Evolutionary conservation across 2,329 filamentous ascomycete genomes (phyloP).

Genomic region (Colletotrichum eremochloae): DNA sequence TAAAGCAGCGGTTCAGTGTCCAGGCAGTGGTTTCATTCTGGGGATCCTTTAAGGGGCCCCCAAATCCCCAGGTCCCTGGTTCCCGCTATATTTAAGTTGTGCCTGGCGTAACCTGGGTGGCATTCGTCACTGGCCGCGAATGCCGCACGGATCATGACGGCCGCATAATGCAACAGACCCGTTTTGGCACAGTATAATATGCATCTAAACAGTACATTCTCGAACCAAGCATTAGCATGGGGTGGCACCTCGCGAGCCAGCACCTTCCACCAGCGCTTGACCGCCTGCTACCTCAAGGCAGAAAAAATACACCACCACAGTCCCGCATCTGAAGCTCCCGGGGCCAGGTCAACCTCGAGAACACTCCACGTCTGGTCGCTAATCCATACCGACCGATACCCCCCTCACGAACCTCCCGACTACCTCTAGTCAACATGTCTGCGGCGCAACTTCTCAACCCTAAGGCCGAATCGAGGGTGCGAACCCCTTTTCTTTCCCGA

Average conservation of each 20-base stretch:
- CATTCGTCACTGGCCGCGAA: conserved; percentile 16
- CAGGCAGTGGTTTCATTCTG: conserved; percentile 26
- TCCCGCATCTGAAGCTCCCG: conserved; percentile 42
- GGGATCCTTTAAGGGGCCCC: conserved; percentile 11
- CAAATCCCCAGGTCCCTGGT: conserved; percentile 24
- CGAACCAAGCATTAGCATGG: neutral
- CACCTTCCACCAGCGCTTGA: conserved; percentile 39
- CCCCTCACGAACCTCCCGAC: conserved; percentile 39
- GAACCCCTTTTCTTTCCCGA: conserved; percentile 52
- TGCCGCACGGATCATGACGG: conserved; percentile 12
- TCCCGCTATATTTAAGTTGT: conserved; percentile 3
- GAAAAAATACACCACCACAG: conserved; percentile 42
- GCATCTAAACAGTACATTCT: neutral
- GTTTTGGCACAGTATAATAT: neutral
- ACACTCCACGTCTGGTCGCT: conserved; percentile 41
- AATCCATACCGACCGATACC: conserved; percentile 40
- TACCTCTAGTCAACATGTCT: conserved; percentile 74
- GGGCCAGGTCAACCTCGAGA: conserved; percentile 40
- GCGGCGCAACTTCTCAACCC: conserved; percentile 98
- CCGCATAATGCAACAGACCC: neutral
- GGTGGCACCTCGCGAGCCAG: conserved; percentile 32
- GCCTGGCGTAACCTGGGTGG: neutral
- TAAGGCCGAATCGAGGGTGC: conserved; percentile 96
- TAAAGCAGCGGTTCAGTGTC: conserved; percentile 33
- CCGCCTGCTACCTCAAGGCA: conserved; percentile 41